Base-by-base conservation (phyloP, 352 stramenopile species). In the Thalassiosira delicatula region DNA sequence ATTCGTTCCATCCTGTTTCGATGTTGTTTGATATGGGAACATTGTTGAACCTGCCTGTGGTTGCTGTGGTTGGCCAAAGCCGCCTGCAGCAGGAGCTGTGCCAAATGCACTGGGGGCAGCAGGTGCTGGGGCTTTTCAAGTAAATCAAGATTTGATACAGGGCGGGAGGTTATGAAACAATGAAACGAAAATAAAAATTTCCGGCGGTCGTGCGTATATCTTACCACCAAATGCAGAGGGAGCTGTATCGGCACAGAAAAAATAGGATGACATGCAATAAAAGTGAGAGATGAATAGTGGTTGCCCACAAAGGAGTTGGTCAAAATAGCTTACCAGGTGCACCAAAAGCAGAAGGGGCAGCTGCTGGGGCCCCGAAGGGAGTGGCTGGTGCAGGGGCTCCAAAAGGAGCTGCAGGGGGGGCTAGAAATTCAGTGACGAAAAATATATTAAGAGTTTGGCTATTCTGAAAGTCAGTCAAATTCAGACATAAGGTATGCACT, bases 21-120 rank as follows among this genome's bases (percentile, higher is more conserved):
- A 75, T 46, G 83, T 88, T 14, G 81, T 70, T 73, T 85, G 59
- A 67, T 88, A 95, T n/a, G 87, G 91, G 42, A 59, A 61, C 21
- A 82, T 51, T 46, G 81, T 86, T 5, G 88, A 90, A 11, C 81
- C 85, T 40, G 51, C 54, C 37, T 70, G 35, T 42, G 35, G 35
- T 51, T 79, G 70, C 33, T 73, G 65, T 25, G 33, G 49, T 53
- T 71, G 54, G 25, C 63, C 68, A 56, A 71, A 71, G 3, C 23
- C 46, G 8, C 62, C 57, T 42, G 72, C 33, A 35, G 57, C 53
- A 17, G 72, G 42, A 56, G 72, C 53, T 12, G 61, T 57, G 42
- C 69, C 69, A 25, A 76, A 76, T 32, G 69, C 69, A 49, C 69
- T 57, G 19, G 54, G 35, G 42, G 68, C 7, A 27, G 63, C 63